Conservation (phyloP, 345 rosid genomes). For the Arabidopsis arenosa region DNA sequence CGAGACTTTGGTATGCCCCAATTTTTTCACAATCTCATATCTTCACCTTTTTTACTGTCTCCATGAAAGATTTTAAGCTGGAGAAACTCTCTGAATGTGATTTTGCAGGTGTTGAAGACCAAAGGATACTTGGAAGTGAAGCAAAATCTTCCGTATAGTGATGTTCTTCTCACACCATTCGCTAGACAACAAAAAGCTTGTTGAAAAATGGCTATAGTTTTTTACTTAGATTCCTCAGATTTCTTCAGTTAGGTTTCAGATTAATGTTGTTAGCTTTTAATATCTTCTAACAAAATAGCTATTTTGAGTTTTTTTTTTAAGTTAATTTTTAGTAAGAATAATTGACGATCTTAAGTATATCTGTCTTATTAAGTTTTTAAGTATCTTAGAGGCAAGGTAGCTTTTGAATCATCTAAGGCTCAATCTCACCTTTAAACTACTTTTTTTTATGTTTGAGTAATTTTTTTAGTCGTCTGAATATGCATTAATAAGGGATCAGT, state of each 20-base stretch:
- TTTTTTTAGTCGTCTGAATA: too few relatives aligned
- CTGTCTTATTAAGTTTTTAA: too few relatives aligned
- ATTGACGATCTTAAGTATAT: not conserved
- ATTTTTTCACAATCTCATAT: not conserved
- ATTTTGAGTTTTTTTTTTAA: not conserved
- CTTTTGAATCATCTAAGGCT: too few relatives aligned
- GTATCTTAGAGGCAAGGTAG: not conserved
- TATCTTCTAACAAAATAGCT: conserved; percentile 6
- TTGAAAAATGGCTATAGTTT: not conserved
- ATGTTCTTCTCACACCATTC: conserved; percentile 51
- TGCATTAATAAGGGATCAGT: too few relatives aligned
- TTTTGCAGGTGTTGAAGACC: conserved; percentile 70
- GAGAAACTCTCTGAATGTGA: not conserved
- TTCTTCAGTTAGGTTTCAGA: conserved; percentile 2
- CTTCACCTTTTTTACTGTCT: not conserved
- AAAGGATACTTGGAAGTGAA: conserved; percentile 62
- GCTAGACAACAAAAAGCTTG: conserved; percentile 39
- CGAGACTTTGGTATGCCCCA: conserved; percentile 73
- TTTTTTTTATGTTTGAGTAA: too few relatives aligned
- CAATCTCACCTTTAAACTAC: too few relatives aligned
- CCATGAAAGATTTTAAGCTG: not conserved
- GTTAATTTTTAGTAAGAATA: not conserved
- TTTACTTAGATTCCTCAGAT: conserved; percentile 4
- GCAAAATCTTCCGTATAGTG: conserved; percentile 64
- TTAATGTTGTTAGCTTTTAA: conserved; percentile 16